Evolutionary conservation across 805 yeast genomes (phyloP).

Genomic region (Kazachstania viticola): DNA sequence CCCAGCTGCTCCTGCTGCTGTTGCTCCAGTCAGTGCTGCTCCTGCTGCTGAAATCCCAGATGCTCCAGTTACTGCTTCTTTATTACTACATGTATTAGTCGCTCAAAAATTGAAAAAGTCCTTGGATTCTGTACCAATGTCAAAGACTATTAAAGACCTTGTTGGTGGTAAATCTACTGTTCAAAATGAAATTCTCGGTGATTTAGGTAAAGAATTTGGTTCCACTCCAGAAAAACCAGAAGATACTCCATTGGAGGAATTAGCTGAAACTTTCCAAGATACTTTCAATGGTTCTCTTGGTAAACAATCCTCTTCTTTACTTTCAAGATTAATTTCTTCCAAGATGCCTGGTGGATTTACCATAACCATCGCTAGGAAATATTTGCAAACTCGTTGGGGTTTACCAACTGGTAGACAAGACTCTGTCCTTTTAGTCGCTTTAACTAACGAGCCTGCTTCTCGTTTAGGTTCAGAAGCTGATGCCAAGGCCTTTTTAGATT

Average conservation of each 20-base stretch:
- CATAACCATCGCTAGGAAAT: constrained; percentile 81
- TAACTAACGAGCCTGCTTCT: constrained; percentile 81
- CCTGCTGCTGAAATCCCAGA: constrained; percentile 81
- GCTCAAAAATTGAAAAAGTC: constrained; percentile 94
- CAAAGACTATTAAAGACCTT: constrained; percentile 91
- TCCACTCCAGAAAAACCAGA: constrained; percentile 98
- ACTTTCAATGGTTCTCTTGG: constrained; percentile 82
- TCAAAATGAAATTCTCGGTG: constrained; percentile 97
- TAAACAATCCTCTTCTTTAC: constrained; percentile 80
- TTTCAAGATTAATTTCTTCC: constrained; percentile 85
- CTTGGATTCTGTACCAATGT: constrained; percentile 70
- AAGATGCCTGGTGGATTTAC: constrained; percentile 99
- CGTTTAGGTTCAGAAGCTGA: constrained; percentile 82
- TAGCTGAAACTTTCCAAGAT: constrained; percentile 92
- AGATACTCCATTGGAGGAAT: constrained; percentile 90
- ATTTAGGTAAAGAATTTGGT: constrained; percentile 96
- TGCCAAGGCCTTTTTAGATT: constrained; percentile 82
- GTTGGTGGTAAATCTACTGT: constrained; percentile 98
- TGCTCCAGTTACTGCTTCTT: constrained; percentile 76
- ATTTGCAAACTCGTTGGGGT: constrained; percentile 87
- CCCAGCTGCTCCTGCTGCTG: constrained; percentile 42
- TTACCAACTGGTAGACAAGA: constrained; percentile 92
- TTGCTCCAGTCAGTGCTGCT: constrained; percentile 62
- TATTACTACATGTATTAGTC: constrained; percentile 77
- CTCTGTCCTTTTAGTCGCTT: constrained; percentile 68